Conservation (phyloP, 2,329 filamentous ascomycete species). For the Aspergillus awamori region DNA sequence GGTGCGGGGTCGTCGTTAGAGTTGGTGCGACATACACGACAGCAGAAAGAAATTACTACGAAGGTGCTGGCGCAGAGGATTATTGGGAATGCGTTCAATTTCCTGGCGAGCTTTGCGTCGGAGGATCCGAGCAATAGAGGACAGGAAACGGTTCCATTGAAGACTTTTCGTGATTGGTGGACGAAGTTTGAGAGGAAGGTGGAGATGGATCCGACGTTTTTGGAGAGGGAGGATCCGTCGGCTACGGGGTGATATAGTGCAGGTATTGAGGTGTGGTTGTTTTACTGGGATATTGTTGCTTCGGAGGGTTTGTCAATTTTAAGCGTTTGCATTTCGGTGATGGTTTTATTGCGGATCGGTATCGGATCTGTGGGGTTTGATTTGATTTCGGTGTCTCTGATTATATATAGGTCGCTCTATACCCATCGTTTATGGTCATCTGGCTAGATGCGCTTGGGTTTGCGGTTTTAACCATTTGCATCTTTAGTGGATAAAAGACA, state of each 20-base stretch:
- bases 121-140: constrained; percentile 57
- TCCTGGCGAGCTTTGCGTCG: constrained; percentile 82
- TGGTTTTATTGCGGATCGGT: too few species aligned
- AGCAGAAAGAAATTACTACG: constrained; percentile 59
- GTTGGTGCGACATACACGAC: constrained; percentile 32
- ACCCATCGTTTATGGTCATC: not conserved
- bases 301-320: not conserved
- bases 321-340: not conserved
- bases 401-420: not conserved
- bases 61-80: constrained; percentile 86
- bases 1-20: constrained; percentile 27
- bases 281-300: not conserved
- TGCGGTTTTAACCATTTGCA: not conserved
- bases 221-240: constrained; percentile 69
- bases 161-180: constrained; percentile 98
- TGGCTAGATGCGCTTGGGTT: not conserved
- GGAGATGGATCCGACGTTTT: constrained; percentile 81
- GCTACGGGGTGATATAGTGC: constrained; percentile 20
- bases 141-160: constrained; percentile 87
- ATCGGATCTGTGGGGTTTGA: not conserved
- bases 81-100: constrained; percentile 97
- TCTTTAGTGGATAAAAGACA: not conserved
- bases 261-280: not conserved
- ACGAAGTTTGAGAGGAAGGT: constrained; percentile 88
- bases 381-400: not conserved